phyloP scores from a whole-genome alignment of 202 grass and related monocot species.

The Musa balbisiana region DNA sequence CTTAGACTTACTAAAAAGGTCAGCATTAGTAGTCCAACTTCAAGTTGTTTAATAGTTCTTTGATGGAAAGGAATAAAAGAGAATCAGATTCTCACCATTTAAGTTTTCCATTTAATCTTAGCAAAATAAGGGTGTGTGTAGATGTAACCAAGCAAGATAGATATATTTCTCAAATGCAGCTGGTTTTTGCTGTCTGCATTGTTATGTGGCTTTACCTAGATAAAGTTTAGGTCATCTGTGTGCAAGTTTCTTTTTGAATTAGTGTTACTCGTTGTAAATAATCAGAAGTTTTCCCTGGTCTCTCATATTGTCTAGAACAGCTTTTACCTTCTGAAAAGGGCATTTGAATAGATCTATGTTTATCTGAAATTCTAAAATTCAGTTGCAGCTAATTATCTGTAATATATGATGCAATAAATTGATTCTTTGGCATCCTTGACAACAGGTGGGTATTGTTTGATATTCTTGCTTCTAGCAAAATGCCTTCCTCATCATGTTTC shows the following conservation, averaged over 20 bases:
- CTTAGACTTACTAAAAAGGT: slow-evolving; percentile 72
- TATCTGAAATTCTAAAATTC: too few species aligned
- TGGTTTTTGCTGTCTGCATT: background rate
- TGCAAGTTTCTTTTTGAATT: background rate
- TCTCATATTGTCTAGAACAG: background rate
- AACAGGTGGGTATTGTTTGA: background rate
- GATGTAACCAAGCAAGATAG: background rate
- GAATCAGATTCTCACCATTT: background rate
- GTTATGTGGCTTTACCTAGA: background rate
- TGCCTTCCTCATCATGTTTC: too few species aligned
- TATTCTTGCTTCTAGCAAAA: background rate
- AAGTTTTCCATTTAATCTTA: background rate
- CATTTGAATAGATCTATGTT: too few species aligned
- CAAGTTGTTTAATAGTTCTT: background rate
- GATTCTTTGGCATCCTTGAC: background rate
- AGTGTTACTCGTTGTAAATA: background rate
- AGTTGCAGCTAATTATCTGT: too few species aligned
- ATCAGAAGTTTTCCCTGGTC: background rate
- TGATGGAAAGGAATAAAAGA: background rate
- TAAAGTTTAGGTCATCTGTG: background rate
- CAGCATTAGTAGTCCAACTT: background rate
- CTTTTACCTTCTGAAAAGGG: background rate
- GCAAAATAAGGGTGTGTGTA: background rate
- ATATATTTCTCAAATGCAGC: background rate
- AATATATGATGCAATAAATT: background rate